Percentiles rank a stretch among this genome's conserved stretches.
These are phyloP conservation scores for Acacia confusa DNA, from an alignment of 306 rosid species.

Conservation along the genomic window DNA sequence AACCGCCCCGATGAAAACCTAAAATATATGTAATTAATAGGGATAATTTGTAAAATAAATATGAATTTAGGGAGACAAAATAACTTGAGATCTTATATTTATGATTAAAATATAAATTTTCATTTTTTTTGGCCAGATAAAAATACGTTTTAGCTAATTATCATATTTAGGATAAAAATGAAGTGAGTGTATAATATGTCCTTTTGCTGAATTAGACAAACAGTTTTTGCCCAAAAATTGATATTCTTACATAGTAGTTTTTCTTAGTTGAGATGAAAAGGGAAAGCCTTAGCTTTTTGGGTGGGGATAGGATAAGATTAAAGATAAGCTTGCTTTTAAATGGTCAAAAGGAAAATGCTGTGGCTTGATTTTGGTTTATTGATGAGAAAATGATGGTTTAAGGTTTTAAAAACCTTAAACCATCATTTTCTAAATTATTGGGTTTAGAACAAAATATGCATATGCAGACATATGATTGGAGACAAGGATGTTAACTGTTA, in stretches of 20 bases:
- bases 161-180: too few species aligned
- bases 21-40: too few species aligned
- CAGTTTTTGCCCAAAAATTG: background rate
- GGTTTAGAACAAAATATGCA: background rate
- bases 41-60: too few species aligned
- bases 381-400: background rate
- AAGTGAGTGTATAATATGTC: too few species aligned
- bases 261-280: conserved; percentile 34
- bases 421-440: background rate
- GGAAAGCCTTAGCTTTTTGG: conserved; percentile 23
- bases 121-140: too few species aligned
- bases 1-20: too few species aligned
- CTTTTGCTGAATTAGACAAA: background rate
- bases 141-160: too few species aligned
- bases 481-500: background rate
- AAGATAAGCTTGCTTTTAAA: conserved; percentile 33
- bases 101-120: too few species aligned
- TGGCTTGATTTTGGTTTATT: conserved; percentile 25
- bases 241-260: conserved; percentile 20
- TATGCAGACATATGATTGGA: too few species aligned
- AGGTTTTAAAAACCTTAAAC: too few species aligned
- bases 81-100: too few species aligned
- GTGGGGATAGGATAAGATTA: conserved; percentile 39
- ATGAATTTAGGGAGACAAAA: too few species aligned
- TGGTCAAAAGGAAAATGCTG: conserved; percentile 43